These are phyloP conservation scores for Candida tropicalis DNA, from an alignment of 1,139 yeast species.

Conservation along the genomic window DNA sequence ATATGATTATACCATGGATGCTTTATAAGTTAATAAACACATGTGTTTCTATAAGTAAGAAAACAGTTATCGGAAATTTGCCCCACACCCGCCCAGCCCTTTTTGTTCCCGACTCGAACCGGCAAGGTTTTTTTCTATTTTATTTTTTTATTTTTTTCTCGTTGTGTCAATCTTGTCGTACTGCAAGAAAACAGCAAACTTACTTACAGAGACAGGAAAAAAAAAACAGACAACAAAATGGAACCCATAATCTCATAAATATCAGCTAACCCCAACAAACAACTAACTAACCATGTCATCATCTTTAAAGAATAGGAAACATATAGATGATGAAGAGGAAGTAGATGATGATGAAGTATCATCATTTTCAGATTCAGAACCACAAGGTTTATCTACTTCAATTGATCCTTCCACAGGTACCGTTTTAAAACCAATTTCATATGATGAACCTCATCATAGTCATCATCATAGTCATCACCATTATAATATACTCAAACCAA, in stretches of 20 bases:
- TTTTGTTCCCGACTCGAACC: too few species aligned
- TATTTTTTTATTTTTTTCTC: too few species aligned
- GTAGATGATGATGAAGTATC: not conserved
- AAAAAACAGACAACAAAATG: too few species aligned
- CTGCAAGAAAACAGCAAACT: too few species aligned
- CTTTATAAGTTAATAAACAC: slow-evolving; percentile 52
- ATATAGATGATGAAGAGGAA: not conserved
- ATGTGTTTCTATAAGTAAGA: too few species aligned
- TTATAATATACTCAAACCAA: slow-evolving; percentile 3
- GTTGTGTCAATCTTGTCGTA: too few species aligned
- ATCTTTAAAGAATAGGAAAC: slow-evolving; percentile 2
- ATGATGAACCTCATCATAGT: slow-evolving; percentile 8
- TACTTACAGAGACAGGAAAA: too few species aligned
- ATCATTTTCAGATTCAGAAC: not conserved
- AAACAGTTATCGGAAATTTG: too few species aligned
- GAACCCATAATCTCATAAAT: too few species aligned
- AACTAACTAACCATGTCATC: not conserved
- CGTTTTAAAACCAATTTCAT: slow-evolving; percentile 2
- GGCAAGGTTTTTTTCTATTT: too few species aligned
- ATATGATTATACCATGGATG: slow-evolving; percentile 96
- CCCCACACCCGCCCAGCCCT: too few species aligned
- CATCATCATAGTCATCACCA: slow-evolving; percentile 8
- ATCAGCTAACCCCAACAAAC: too few species aligned
- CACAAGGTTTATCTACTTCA: not conserved
- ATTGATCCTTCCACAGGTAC: not conserved